Evolutionary conservation across 192 early-diverging fungal genomes (phyloP), one percentile per base, ranked within the genome.

Genomic region (Podochytrium sp.): DNA sequence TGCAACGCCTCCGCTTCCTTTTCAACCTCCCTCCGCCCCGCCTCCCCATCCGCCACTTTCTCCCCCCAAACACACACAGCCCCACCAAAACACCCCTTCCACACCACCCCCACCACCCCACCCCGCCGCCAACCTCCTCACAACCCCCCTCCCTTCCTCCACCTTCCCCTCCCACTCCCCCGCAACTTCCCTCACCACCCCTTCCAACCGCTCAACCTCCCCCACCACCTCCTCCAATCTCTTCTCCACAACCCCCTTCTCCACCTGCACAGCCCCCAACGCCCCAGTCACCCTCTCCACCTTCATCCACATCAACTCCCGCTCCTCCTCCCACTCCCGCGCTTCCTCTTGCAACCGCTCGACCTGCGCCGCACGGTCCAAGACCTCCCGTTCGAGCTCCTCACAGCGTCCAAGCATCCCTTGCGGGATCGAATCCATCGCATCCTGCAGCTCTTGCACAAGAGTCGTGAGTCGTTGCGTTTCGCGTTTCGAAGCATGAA

Each of bases 391-490:
- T 37, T 49, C 20, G 18, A 72, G 5, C 55, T 32, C 69, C 3
- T 40, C 40, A 32, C 5, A 57, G 34, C 41, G 32, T 14, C 10
- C n/a, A n/a, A n/a, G n/a, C n/a, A n/a, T n/a, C n/a, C n/a, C n/a
- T n/a, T n/a, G n/a, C n/a, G n/a, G n/a, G n/a, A n/a, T n/a, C n/a
- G n/a, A n/a, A n/a, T n/a, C n/a, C n/a, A 47, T 12, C 1, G 60
- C 40, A n/a, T 12, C 2, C 0, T 1, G 12, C 2, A 73, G 53
- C 20, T 76, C 74, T 25, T 67, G 69, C 5, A 58, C 6, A 23
- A 73, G 58, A 59, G 51, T 49, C 16, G 68, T 70, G 3, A 76
- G 58, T 4, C 56, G 43, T 25, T 76, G 59, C 60, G 47, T 49
- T 70, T 76, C 73, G 20, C 40, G 12, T 59, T 66, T 53, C 25